Evolutionary conservation across 169 alveolate species (phyloP), one percentile per base, ranked within the genome.

Genomic region (Eimeria tenella): DNA sequence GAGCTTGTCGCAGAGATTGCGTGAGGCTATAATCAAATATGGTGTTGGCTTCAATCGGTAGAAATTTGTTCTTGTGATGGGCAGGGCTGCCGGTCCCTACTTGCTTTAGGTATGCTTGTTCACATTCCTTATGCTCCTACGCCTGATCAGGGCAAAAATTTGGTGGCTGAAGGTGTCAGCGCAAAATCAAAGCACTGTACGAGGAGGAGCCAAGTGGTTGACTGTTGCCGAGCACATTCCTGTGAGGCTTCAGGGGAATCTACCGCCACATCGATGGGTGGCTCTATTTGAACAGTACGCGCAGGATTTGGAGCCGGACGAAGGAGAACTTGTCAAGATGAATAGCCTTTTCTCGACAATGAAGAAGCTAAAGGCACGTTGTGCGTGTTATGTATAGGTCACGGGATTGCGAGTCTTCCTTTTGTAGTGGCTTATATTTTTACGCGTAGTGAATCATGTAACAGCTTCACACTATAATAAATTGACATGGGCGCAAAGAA

Each of bases 251-350:
- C 77, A 68, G 77, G 50, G 19, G 9, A 10, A 11, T 10, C 77
- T 68, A 21, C 77, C 77, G 9, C 77, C 77, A 21, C 77, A 68
- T 21, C 77, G 77, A 10, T 68, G 77, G 77, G 77, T 68, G 9
- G 77, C 77, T 10, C 49, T 68, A 5, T 68, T 11, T 21, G 77
- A 13, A 21, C 77, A 68, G 77, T 21, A 19, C 77, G 77, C 77
- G 21, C 50, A 15, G 21, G 77, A 68, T 7, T 3, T 68, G 11
- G 77, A 13, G 13, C 21, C 21, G 42, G 77, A 68, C 49, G 77
- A 68, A 21, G 42, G 77, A 15, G 77, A 68, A 21, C 19, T 19
- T 21, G 50, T 68, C 9, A 68, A 21, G 31, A 68, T 68, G 77
- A 68, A n/a, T 21, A 11, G 31, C 19, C 77, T 68, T n/a, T n/a